Evolutionary conservation across 1,284 basidiomycete species (phyloP), one percentile per base, ranked within the genome.

Genomic region (Limonomyces culmigenus): DNA sequence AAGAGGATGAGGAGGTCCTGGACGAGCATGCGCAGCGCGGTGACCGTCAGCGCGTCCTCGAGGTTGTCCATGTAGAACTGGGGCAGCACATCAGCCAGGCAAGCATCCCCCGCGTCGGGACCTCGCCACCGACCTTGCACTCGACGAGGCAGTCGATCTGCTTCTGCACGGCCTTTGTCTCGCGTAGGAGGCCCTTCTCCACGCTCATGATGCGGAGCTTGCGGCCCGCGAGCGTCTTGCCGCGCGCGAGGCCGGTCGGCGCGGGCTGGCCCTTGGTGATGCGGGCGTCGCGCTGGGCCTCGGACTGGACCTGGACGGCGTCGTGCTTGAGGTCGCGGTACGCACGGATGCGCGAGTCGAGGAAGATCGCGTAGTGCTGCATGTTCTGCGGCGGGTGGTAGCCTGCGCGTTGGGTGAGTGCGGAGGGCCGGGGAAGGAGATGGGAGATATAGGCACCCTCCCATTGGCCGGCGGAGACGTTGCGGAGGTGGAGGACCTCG

Each of bases 1-100:
- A 97, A 97, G 14, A 98, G 65, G 38, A 95, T 85, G 34, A 98
- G 67, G 5, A 98, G 67, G 53, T 99, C 95, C 52, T 97, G 97
- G 45, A 97, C 84, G n/a, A 95, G 66, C 81, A 99, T 87, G 30
- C 87, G 70, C 41, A 96, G 67, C 1, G 95, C 88, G 2, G 84
- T 76, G 39, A 87, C 78, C 1, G 81, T 87, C 35, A 97, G 69
- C 47, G 95, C 86, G 50, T 98, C 92, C 47, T 87, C 80, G 17
- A 93, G 60, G 50, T 96, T 79, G 48, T 97, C 93, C 37, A 88
- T 59, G 56, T 95, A 98, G 56, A 98, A 95, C 81, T 91, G 45
- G 4, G 25, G 13, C 34, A 32, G 30, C 10, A n/a, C n/a, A 8
- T 8, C 10, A 8, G n/a, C 8, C 25, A 27, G 25, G n/a, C 10